phyloP scores from a whole-genome alignment of 495 filamentous ascomycete genomes.

The Glutinoglossum americanum region DNA sequence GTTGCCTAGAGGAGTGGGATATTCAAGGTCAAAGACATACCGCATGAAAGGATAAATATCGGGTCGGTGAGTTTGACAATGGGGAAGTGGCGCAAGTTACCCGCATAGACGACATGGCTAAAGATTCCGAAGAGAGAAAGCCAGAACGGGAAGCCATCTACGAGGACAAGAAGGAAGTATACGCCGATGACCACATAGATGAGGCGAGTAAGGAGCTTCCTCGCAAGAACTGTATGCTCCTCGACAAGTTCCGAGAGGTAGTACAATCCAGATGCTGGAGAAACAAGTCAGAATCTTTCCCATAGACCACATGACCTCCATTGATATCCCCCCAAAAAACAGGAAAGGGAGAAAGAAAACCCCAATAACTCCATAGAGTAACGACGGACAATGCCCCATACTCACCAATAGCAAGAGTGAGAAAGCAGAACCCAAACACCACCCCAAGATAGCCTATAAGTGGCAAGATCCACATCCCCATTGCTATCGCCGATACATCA shows the following conservation, averaged over 20 bases:
- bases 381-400: no score
- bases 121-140: slow-evolving; percentile 54
- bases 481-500: background rate
- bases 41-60: slow-evolving; percentile 65
- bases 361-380: no score
- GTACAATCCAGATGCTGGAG: slow-evolving; percentile 77
- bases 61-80: slow-evolving; percentile 78
- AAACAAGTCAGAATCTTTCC: no score
- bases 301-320: no score
- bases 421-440: slow-evolving; percentile 72
- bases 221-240: slow-evolving; percentile 84
- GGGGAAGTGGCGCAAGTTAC: slow-evolving; percentile 73
- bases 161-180: slow-evolving; percentile 42
- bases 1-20: background rate
- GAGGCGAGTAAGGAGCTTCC: slow-evolving; percentile 57
- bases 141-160: slow-evolving; percentile 57
- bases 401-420: slow-evolving; percentile 81
- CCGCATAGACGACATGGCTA: slow-evolving; percentile 73
- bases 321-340: no score
- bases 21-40: slow-evolving; percentile 21
- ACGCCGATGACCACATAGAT: slow-evolving; percentile 67
- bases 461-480: slow-evolving; percentile 63
- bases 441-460: slow-evolving; percentile 76
- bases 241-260: slow-evolving; percentile 96
- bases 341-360: background rate